Conservation (phyloP, 768 basidiomycete species). For the Pisolithus tinctorius region DNA sequence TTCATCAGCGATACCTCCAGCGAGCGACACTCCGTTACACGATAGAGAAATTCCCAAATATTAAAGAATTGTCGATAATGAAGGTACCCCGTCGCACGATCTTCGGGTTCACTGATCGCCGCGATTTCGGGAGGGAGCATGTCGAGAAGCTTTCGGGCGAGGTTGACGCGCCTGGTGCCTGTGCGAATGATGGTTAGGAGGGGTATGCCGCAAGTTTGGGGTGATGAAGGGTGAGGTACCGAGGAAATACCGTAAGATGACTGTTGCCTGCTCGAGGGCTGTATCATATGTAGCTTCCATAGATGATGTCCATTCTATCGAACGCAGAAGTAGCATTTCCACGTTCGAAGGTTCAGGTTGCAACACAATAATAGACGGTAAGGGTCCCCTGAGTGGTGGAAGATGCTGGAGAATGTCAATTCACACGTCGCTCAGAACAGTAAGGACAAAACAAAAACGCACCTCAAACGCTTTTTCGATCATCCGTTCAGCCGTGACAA, state of each 20-base stretch:
- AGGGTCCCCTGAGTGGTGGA: slow-evolving; percentile 45
- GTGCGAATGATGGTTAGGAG: not conserved
- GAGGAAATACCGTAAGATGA: slow-evolving; percentile 84
- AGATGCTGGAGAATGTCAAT: slow-evolving; percentile 35
- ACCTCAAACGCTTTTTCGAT: slow-evolving; percentile 67
- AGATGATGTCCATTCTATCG: slow-evolving; percentile 92
- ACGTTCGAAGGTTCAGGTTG: slow-evolving; percentile 51
- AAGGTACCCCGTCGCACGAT: slow-evolving; percentile 65
- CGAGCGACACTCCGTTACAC: slow-evolving; percentile 55
- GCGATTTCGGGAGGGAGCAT: slow-evolving; percentile 60
- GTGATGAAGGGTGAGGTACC: slow-evolving; percentile 39
- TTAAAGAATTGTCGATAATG: slow-evolving; percentile 77
- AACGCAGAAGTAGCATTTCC: slow-evolving; percentile 67
- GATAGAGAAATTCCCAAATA: slow-evolving; percentile 61
- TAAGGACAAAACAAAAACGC: slow-evolving; percentile 10
- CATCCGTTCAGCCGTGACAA: slow-evolving; percentile 71
- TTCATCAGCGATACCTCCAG: slow-evolving; percentile 50
- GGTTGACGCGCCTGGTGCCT: slow-evolving; percentile 71
- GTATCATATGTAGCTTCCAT: slow-evolving; percentile 63
- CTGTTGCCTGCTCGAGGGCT: slow-evolving; percentile 82
- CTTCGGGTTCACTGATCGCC: slow-evolving; percentile 59
- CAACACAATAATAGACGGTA: slow-evolving; percentile 54
- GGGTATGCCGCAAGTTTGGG: no score
- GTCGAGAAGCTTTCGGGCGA: slow-evolving; percentile 54
- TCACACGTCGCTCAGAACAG: slow-evolving; percentile 2